These are phyloP conservation scores for Leccinum solheimii DNA, from an alignment of 1,284 basidiomycete genomes.

Conservation along the genomic window DNA sequence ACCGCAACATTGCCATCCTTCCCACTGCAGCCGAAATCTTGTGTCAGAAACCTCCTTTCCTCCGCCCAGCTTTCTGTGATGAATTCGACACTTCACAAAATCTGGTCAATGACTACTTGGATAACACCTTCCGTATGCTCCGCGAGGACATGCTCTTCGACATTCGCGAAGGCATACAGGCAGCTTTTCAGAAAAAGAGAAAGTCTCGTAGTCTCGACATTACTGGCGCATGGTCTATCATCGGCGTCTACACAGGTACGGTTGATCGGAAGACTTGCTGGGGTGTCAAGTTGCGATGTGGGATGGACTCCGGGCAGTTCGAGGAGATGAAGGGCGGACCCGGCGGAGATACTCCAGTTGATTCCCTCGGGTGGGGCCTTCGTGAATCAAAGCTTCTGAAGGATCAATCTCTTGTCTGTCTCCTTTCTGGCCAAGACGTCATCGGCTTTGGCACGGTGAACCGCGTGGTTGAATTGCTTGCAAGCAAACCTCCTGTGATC, in stretches of 20 bases:
- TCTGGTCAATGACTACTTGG: conserved; percentile 49
- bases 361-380: conserved; percentile 41
- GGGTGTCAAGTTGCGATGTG: conserved; percentile 47
- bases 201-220: conserved; percentile 43
- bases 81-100: conserved; percentile 38
- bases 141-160: conserved; percentile 68
- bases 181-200: conserved; percentile 43
- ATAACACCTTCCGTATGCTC: conserved; percentile 63
- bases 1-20: conserved; percentile 53
- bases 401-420: conserved; percentile 53
- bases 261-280: conserved; percentile 43
- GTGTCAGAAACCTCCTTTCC: conserved; percentile 35
- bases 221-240: conserved; percentile 36
- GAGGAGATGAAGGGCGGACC: conserved; percentile 22
- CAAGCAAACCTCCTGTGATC: conserved; percentile 46
- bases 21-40: conserved; percentile 62
- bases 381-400: conserved; percentile 41
- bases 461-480: conserved; percentile 54
- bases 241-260: conserved; percentile 39
- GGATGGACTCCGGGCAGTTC: conserved; percentile 42
- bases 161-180: conserved; percentile 55
- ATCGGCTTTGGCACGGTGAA: conserved; percentile 54
- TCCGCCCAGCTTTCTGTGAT: conserved; percentile 35
- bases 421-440: conserved; percentile 48
- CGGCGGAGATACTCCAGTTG: conserved; percentile 28